Percentiles rank a stretch among this genome's conserved stretches.
phyloP scores from a whole-genome alignment of 2,329 filamentous ascomycete genomes.

The Raffaelea arxii region DNA sequence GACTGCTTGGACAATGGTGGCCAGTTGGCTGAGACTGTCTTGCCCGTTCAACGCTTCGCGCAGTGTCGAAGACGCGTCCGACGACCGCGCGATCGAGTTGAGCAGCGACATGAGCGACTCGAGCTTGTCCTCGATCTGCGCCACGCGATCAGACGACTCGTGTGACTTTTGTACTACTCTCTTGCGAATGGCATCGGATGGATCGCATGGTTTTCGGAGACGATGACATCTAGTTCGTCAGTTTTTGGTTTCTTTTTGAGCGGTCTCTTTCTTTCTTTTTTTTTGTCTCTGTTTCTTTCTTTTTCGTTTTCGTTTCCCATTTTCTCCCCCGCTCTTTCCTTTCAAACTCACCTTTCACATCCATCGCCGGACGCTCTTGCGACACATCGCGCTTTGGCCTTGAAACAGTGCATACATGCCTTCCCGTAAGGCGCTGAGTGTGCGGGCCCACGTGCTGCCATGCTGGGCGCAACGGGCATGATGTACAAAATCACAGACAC shows the following conservation, averaged over 20 bases:
- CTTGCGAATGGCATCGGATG: conserved; percentile 28
- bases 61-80: conserved; percentile 15
- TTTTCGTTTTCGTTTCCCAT: no score
- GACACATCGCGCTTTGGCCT: conserved; percentile 35
- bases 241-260: neutral
- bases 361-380: conserved; percentile 21
- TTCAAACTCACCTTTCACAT: conserved; percentile 18
- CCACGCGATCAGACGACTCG: conserved; percentile 22
- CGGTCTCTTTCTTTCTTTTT: no score
- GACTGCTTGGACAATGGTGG: no score
- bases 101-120: conserved; percentile 37
- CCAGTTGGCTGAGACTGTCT: no score
- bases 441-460: neutral
- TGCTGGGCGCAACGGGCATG: neutral
- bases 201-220: conserved; percentile 30
- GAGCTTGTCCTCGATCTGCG: conserved; percentile 38
- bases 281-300: conserved; percentile 11
- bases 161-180: conserved; percentile 17
- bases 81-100: conserved; percentile 14
- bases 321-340: conserved; percentile 8
- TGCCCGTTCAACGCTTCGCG: no score
- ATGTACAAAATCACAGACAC: neutral
- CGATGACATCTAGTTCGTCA: conserved; percentile 17
- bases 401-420: conserved; percentile 6
- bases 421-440: conserved; percentile 6